These are phyloP conservation scores for Calonectria pseudoturangicola DNA, from an alignment of 2,329 filamentous ascomycete species.

Conservation along the genomic window DNA sequence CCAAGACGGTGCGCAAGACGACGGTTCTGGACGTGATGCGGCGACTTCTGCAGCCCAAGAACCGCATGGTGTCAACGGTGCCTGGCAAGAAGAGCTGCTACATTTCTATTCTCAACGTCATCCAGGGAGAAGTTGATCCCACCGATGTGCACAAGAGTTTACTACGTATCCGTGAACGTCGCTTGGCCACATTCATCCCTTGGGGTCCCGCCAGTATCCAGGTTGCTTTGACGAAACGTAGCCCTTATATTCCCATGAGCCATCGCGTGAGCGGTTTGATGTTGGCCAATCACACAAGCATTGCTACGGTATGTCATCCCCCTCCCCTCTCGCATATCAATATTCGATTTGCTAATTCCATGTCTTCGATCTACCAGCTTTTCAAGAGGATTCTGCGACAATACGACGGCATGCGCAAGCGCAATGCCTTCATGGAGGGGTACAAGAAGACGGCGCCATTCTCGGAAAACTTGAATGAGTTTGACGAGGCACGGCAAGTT, in stretches of 20 bases:
- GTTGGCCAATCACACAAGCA: conserved; percentile 98
- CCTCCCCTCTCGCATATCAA: not conserved
- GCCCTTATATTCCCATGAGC: conserved; percentile 94
- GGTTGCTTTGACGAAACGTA: conserved; percentile 96
- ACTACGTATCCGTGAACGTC: conserved; percentile 93
- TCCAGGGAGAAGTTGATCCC: conserved; percentile 98
- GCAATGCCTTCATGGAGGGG: conserved; percentile 95
- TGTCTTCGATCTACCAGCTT: conserved; percentile 68
- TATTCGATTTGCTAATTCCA: not conserved
- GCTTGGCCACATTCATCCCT: conserved; percentile 96
- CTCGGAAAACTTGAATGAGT: conserved; percentile 92
- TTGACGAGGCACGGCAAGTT: conserved; percentile 94
- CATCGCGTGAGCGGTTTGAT: conserved; percentile 97
- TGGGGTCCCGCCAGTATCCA: conserved; percentile 99
- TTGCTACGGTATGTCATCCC: conserved; percentile 82
- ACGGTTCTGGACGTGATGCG: conserved; percentile 99
- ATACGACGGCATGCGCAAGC: conserved; percentile 95
- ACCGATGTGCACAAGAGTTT: conserved; percentile 99
- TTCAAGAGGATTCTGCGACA: conserved; percentile 96
- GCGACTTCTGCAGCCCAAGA: conserved; percentile 95
- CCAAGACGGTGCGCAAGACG: conserved; percentile 98
- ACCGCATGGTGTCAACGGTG: conserved; percentile 98
- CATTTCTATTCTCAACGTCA: conserved; percentile 98
- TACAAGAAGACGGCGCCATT: conserved; percentile 98
- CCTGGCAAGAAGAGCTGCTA: conserved; percentile 99